Conservation (phyloP, 2,329 filamentous ascomycete species). For the Chalaropsis ovoidea region DNA sequence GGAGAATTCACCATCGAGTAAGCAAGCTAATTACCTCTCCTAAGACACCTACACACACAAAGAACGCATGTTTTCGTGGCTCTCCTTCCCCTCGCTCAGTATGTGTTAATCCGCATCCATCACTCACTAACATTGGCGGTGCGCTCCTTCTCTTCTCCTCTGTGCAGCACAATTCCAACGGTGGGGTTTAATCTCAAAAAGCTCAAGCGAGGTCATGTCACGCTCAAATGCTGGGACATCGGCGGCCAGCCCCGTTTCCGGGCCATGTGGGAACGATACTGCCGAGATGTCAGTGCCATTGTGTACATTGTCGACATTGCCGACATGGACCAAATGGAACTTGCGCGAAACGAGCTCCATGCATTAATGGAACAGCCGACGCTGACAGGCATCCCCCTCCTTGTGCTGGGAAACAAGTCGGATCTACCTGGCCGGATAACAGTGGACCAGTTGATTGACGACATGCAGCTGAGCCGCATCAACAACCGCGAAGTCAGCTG, state of each 20-base stretch:
- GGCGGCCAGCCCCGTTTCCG: conserved; percentile 94
- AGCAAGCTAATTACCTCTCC: conserved; percentile 46
- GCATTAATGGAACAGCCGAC: conserved; percentile 74
- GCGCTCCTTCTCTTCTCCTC: conserved; percentile 29
- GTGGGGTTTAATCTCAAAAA: conserved; percentile 99
- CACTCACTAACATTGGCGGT: conserved; percentile 13
- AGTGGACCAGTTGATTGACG: conserved; percentile 91
- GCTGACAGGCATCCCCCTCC: conserved; percentile 77
- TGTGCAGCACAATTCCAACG: conserved; percentile 80
- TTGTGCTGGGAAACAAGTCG: conserved; percentile 95
- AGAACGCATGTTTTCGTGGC: neutral
- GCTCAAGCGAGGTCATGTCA: conserved; percentile 95
- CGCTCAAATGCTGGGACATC: conserved; percentile 97
- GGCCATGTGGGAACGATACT: conserved; percentile 99
- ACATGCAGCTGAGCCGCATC: conserved; percentile 79
- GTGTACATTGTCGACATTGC: conserved; percentile 98
- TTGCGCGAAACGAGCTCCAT: conserved; percentile 87
- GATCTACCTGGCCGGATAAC: conserved; percentile 83
- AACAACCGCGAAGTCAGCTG: conserved; percentile 91
- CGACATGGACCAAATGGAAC: conserved; percentile 66
- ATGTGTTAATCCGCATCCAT: conserved; percentile 26
- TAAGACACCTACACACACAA: neutral
- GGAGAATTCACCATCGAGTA: conserved; percentile 99
- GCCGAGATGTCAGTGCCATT: conserved; percentile 92
- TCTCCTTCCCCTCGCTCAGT: neutral